Conservation (phyloP, 208 protist genomes). For the Trypanosoma scelopori region DNA sequence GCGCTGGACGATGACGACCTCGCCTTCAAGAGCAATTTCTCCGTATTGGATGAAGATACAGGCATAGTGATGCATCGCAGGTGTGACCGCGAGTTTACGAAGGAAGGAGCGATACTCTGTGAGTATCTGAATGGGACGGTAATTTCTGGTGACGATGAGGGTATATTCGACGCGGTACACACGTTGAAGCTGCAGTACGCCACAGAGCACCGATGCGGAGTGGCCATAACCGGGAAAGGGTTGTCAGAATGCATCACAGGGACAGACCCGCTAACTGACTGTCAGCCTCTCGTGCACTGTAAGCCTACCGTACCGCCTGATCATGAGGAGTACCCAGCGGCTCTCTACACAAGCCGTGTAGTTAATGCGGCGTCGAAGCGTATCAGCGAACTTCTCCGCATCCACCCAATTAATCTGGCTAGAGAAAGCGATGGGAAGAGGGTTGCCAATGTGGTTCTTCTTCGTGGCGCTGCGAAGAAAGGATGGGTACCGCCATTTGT, state of each 20-base stretch:
- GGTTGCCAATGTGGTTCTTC: conserved; percentile 59
- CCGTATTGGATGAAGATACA: conserved; percentile 37
- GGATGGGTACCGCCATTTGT: conserved; percentile 66
- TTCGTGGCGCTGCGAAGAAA: conserved; percentile 65
- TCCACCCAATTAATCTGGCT: conserved; percentile 57
- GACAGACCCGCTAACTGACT: conserved; percentile 66
- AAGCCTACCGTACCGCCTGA: conserved; percentile 38
- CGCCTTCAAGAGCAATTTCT: conserved; percentile 78
- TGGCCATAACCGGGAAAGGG: conserved; percentile 59
- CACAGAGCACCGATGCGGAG: conserved; percentile 72
- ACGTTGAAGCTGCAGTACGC: conserved; percentile 58
- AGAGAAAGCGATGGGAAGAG: conserved; percentile 37
- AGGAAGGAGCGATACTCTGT: conserved; percentile 56
- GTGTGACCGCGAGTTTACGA: conserved; percentile 71
- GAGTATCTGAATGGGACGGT: conserved; percentile 42
- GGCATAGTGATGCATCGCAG: conserved; percentile 56
- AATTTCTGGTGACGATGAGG: conserved; percentile 40
- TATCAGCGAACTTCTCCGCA: conserved; percentile 36
- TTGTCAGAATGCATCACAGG: conserved; percentile 66
- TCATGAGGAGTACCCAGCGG: conserved; percentile 48
- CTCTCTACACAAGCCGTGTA: conserved; percentile 61
- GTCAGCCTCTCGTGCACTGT: conserved; percentile 42
- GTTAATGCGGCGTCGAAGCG: conserved; percentile 57
- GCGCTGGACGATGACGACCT: conserved; percentile 59
- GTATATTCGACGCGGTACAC: conserved; percentile 21